Evolutionary conservation across 2,329 filamentous ascomycete species (phyloP).

Genomic region (Colletotrichum coccodes): DNA sequence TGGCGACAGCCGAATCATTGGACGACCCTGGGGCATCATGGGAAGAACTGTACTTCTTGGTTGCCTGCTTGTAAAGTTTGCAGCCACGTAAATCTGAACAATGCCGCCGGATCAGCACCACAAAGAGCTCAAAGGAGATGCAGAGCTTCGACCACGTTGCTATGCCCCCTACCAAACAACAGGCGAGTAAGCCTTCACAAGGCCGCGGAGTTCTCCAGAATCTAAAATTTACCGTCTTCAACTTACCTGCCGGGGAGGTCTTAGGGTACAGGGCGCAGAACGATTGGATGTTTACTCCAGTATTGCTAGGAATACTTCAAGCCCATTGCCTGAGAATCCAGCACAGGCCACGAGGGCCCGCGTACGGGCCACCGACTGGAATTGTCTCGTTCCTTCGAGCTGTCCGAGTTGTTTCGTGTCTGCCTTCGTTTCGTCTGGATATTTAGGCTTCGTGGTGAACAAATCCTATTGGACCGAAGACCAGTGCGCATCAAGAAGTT

Average conservation of each 20-base stretch:
- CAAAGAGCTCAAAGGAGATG: not conserved
- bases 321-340: too few species aligned
- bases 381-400: not conserved
- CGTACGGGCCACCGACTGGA: not conserved
- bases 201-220: not conserved
- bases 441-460: not conserved
- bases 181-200: not conserved
- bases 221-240: not conserved
- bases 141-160: not conserved
- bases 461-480: not conserved
- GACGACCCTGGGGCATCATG: too few species aligned
- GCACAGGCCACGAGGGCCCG: not conserved
- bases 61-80: not conserved
- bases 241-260: too few species aligned
- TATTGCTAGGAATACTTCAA: too few species aligned
- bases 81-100: too few species aligned
- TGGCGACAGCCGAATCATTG: not conserved
- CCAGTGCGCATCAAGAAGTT: not conserved
- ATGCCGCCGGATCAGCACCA: too few species aligned
- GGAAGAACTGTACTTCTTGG: not conserved
- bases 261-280: too few species aligned
- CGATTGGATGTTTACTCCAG: too few species aligned
- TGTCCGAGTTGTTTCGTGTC: not conserved
- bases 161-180: not conserved
- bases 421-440: not conserved